Evolutionary conservation across 2,329 filamentous ascomycete species (phyloP).

Genomic region (Trematosphaeria pertusa): DNA sequence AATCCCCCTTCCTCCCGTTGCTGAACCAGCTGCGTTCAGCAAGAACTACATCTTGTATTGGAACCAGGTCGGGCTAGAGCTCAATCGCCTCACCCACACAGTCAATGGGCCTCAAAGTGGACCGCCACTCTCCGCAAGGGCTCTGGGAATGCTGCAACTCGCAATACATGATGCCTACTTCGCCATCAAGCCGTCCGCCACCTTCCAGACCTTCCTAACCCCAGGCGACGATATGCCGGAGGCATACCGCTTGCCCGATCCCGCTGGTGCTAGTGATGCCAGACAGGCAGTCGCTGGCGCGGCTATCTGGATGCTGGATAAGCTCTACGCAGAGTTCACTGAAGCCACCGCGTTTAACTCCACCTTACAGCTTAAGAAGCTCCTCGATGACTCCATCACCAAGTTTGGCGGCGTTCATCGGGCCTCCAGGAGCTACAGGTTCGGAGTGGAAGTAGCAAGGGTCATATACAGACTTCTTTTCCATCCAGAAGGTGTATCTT

Average conservation of each 20-base stretch:
- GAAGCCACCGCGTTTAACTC: constrained; percentile 14
- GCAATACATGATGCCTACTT: constrained; percentile 37
- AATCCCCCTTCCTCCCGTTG: constrained; percentile 16
- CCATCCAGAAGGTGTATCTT: constrained; percentile 14
- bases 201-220: constrained; percentile 24
- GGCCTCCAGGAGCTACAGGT: constrained; percentile 25
- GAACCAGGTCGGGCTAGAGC: constrained; percentile 18
- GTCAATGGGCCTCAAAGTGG: constrained; percentile 19
- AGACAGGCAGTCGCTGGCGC: constrained; percentile 31
- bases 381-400: constrained; percentile 10
- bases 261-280: constrained; percentile 20
- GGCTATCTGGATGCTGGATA: constrained; percentile 23
- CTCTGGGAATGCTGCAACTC: constrained; percentile 31
- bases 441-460: constrained; percentile 26
- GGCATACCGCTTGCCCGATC: constrained; percentile 16
- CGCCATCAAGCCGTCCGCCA: constrained; percentile 20
- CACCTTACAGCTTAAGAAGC: constrained; percentile 17
- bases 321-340: constrained; percentile 19
- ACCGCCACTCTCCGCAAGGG: constrained; percentile 18
- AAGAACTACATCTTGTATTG: constrained; percentile 22
- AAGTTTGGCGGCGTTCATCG: constrained; percentile 17
- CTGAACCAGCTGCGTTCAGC: constrained; percentile 17
- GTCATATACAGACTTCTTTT: constrained; percentile 26
- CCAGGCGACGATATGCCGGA: constrained; percentile 5
- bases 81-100: constrained; percentile 20